These are phyloP conservation scores for Periconia digitata DNA, from an alignment of 2,329 filamentous ascomycete species.

Conservation along the genomic window DNA sequence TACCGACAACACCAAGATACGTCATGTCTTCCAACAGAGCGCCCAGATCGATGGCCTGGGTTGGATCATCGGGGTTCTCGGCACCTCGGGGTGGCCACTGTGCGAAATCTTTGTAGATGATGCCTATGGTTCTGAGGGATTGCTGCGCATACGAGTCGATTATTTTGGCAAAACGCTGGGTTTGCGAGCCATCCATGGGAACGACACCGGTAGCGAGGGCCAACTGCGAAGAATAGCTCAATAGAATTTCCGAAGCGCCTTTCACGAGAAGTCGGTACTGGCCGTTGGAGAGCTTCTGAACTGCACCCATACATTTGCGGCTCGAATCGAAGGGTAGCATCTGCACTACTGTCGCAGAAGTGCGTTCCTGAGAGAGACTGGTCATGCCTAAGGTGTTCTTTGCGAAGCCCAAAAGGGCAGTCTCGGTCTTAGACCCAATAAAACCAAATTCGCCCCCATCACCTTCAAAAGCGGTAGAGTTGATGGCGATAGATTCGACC, in stretches of 20 bases:
- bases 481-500: constrained; percentile 30
- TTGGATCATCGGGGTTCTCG: constrained; percentile 16
- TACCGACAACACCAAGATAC: constrained; percentile 70
- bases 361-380: constrained; percentile 50
- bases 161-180: constrained; percentile 21
- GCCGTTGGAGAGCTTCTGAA: constrained; percentile 51
- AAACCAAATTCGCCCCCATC: constrained; percentile 51
- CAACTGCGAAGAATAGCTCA: constrained; percentile 36
- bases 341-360: constrained; percentile 51
- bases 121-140: constrained; percentile 45
- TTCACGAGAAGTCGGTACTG: constrained; percentile 57
- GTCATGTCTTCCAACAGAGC: constrained; percentile 68
- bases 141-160: constrained; percentile 43
- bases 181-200: constrained; percentile 13
- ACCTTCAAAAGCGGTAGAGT: constrained; percentile 57
- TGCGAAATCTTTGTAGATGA: constrained; percentile 43
- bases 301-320: constrained; percentile 59
- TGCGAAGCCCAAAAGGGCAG: constrained; percentile 54
- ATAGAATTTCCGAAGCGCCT: constrained; percentile 60
- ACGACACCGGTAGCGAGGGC: constrained; percentile 12
- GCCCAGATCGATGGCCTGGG: constrained; percentile 58
- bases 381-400: constrained; percentile 54
- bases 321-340: constrained; percentile 57
- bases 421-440: constrained; percentile 60
- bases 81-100: constrained; percentile 40